These are phyloP conservation scores for Pyrus betulifolia DNA, from an alignment of 306 rosid genomes.

Conservation along the genomic window DNA sequence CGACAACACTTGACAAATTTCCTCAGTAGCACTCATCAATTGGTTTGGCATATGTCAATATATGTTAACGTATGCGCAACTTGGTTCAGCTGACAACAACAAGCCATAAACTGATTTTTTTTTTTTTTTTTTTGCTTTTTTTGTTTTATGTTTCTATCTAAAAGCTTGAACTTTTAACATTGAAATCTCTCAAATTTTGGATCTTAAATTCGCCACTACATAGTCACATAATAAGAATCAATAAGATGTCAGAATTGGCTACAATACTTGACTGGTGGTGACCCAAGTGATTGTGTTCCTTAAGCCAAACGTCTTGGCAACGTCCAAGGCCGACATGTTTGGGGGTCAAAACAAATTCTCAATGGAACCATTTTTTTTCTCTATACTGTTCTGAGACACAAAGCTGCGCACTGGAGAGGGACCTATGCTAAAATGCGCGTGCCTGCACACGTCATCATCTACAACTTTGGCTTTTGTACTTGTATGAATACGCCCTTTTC, in stretches of 20 bases:
- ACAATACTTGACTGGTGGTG: conserved; percentile 7
- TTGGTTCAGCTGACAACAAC: too few relatives aligned
- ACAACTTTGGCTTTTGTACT: conserved; percentile 8
- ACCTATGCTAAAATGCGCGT: conserved; percentile 71
- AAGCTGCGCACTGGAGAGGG: conserved; percentile 59
- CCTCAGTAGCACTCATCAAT: too few relatives aligned
- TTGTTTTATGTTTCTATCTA: too few relatives aligned
- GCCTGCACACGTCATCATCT: conserved; percentile 57
- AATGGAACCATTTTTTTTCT: conserved; percentile 8
- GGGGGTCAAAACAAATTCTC: conserved; percentile 44
- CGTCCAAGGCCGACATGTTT: conserved; percentile 60
- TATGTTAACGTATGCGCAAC: too few relatives aligned
- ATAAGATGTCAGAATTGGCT: conserved; percentile 19
- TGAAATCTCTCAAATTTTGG: too few relatives aligned
- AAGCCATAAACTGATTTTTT: too few relatives aligned
- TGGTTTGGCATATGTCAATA: too few relatives aligned
- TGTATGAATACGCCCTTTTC: conserved; percentile 8
- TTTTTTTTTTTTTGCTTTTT: too few relatives aligned
- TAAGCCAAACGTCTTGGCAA: conserved; percentile 52
- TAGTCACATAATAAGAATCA: neutral
- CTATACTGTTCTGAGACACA: conserved; percentile 29
- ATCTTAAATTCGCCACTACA: neutral
- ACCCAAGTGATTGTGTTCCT: conserved; percentile 37
- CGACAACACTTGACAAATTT: too few relatives aligned
- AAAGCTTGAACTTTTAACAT: too few relatives aligned